These are phyloP conservation scores for Saccharomycopsis fermentans DNA, from an alignment of 805 yeast species.

Conservation along the genomic window DNA sequence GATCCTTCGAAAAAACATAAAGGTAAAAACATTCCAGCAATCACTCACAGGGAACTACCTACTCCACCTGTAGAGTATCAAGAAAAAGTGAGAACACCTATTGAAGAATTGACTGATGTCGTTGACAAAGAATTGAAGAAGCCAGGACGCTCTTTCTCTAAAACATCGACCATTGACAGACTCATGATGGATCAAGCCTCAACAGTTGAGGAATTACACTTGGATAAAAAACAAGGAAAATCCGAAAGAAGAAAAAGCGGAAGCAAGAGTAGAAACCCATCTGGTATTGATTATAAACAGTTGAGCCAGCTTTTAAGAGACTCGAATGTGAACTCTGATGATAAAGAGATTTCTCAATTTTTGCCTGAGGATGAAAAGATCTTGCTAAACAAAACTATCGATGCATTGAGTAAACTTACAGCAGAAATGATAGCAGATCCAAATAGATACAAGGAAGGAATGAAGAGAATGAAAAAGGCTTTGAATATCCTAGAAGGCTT, in stretches of 20 bases:
- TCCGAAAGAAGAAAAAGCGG: neutral
- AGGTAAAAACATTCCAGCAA: neutral
- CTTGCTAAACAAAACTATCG: constrained; percentile 75
- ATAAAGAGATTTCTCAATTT: neutral
- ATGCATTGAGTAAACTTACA: constrained; percentile 73
- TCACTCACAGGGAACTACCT: neutral
- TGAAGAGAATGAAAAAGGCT: constrained; percentile 70
- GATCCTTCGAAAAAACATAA: neutral
- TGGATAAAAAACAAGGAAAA: neutral
- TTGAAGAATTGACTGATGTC: neutral
- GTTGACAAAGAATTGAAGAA: neutral
- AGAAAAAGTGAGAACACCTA: neutral
- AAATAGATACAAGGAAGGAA: constrained; percentile 68
- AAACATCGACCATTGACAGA: neutral
- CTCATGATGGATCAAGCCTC: neutral
- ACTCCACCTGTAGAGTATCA: neutral
- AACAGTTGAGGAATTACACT: neutral
- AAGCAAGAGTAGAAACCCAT: neutral
- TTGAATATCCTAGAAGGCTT: constrained; percentile 82
- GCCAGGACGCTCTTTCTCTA: neutral
- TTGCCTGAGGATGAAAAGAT: constrained; percentile 69
- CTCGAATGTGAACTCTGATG: neutral
- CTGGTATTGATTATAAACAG: neutral
- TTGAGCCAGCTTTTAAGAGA: neutral
- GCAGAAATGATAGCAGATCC: constrained; percentile 88